Evolutionary conservation across 495 filamentous ascomycete species (phyloP).

Genomic region (Neurospora sp.): DNA sequence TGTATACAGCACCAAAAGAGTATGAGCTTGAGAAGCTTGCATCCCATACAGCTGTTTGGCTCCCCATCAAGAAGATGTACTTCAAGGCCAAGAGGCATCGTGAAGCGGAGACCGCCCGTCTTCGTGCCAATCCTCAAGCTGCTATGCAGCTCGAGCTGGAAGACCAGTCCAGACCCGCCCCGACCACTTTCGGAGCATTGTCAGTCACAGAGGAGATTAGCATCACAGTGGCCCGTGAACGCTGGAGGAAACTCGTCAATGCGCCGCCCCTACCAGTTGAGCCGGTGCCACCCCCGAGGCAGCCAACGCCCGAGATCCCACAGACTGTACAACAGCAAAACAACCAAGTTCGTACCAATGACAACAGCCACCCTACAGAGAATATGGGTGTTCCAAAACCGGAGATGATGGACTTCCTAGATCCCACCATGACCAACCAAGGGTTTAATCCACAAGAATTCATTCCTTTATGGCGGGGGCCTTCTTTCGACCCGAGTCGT

Average conservation of each 20-base stretch:
- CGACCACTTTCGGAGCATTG: slow-evolving; percentile 27
- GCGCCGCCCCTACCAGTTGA: slow-evolving; percentile 17
- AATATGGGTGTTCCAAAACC: neutral
- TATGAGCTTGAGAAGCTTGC: slow-evolving; percentile 39
- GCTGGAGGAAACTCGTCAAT: slow-evolving; percentile 37
- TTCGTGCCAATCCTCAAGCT: slow-evolving; percentile 30
- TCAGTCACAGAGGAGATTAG: slow-evolving; percentile 21
- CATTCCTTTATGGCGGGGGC: slow-evolving; percentile 3
- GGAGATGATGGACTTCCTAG: slow-evolving; percentile 20
- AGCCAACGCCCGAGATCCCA: neutral
- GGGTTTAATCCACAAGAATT: slow-evolving; percentile 20
- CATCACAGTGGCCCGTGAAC: slow-evolving; percentile 20
- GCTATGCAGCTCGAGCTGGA: slow-evolving; percentile 30
- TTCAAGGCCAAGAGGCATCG: slow-evolving; percentile 50
- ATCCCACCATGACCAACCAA: slow-evolving; percentile 23
- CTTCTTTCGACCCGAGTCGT: neutral
- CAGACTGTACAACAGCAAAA: neutral
- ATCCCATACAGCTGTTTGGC: slow-evolving; percentile 56
- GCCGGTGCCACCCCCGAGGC: neutral
- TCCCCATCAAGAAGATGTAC: slow-evolving; percentile 61
- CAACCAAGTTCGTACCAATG: neutral
- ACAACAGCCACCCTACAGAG: neutral
- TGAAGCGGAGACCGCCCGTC: slow-evolving; percentile 35
- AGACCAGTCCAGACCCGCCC: slow-evolving; percentile 22
- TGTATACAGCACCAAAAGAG: slow-evolving; percentile 45